Percentiles rank a stretch among this genome's conserved stretches.
Evolutionary conservation across 164 flowering plant genomes (phyloP).

Genomic region (Aristolochia contorta): DNA sequence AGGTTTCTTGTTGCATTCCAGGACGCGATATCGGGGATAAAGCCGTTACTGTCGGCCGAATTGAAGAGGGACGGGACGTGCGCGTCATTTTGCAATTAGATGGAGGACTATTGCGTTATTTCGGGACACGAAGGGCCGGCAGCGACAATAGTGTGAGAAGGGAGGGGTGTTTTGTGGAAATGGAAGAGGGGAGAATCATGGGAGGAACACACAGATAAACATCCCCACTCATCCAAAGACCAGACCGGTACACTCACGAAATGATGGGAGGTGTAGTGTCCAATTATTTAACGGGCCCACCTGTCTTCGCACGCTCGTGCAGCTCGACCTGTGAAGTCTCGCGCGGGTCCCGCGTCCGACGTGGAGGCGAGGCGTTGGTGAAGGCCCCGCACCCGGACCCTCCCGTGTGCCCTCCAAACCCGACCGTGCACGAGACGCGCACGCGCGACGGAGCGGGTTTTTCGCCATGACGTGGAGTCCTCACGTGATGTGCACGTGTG

Average conservation of each 20-base stretch:
- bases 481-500: slow-evolving; percentile 12
- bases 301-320: neutral
- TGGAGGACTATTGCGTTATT: neutral
- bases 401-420: neutral
- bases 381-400: neutral
- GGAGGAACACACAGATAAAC: neutral
- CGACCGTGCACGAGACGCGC: slow-evolving; percentile 9
- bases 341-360: neutral
- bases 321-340: neutral
- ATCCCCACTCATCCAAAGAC: neutral
- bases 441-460: slow-evolving; percentile 6
- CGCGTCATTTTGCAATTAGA: neutral
- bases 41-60: too few relatives aligned
- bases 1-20: too few relatives aligned
- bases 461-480: neutral
- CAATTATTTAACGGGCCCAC: slow-evolving; percentile 13
- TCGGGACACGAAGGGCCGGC: too few relatives aligned
- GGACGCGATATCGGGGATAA: too few relatives aligned
- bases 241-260: neutral
- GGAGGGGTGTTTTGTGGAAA: neutral
- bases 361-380: neutral
- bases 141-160: neutral
- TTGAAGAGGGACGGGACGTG: too few relatives aligned
- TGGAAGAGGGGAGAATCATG: neutral
- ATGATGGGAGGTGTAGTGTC: slow-evolving; percentile 5